These are phyloP conservation scores for Orbilia brochopaga DNA, from an alignment of 2,329 filamentous ascomycete species.

Conservation along the genomic window DNA sequence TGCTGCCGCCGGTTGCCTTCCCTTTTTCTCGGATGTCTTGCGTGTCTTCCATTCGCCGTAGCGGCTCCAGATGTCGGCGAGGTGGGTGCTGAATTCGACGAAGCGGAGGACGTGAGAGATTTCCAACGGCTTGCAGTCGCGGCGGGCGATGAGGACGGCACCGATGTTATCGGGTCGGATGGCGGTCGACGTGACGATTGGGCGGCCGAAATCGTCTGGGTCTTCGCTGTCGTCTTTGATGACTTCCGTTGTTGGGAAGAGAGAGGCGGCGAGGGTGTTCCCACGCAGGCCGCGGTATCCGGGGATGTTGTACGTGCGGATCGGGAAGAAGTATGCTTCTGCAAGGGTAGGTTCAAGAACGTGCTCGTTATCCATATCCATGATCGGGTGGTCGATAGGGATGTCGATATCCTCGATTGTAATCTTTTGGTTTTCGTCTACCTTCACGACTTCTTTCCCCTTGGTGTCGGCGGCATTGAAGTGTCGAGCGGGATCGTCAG, in stretches of 20 bases:
- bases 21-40: neutral
- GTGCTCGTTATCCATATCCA: neutral
- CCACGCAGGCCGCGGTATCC: neutral
- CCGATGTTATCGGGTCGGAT: neutral
- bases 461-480: neutral
- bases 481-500: neutral
- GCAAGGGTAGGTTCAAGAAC: conserved; percentile 18
- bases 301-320: conserved; percentile 14
- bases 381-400: conserved; percentile 15
- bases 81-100: conserved; percentile 3
- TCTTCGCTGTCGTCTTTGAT: neutral
- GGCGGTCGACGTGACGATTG: neutral
- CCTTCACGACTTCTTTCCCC: neutral
- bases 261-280: conserved; percentile 6
- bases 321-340: conserved; percentile 26
- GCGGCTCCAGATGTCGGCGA: conserved; percentile 7
- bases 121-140: conserved; percentile 18
- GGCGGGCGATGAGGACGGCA: conserved; percentile 23
- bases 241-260: conserved; percentile 16
- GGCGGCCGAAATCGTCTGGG: neutral
- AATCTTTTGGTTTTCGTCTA: neutral
- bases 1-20: neutral
- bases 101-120: conserved; percentile 16
- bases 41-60: conserved; percentile 7
- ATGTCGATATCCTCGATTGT: conserved; percentile 18